phyloP scores from a whole-genome alignment of 1,284 basidiomycete species.

The Moesziomyces globuligerus region DNA sequence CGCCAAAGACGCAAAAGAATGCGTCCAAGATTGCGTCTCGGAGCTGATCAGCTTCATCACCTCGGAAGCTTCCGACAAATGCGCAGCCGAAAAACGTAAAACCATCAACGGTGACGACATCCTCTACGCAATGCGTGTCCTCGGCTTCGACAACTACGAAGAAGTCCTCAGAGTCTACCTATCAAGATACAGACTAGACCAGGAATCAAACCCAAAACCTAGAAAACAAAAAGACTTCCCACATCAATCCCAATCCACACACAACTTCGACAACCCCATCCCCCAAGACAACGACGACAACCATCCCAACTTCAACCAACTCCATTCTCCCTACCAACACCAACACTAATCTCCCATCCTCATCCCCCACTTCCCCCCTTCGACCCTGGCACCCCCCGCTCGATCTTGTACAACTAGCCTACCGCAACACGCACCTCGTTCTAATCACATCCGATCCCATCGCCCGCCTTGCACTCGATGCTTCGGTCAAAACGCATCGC shows the following conservation, averaged over 20 bases:
- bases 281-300: conserved; percentile 1
- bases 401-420: conserved; percentile 13
- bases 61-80: conserved; percentile 87
- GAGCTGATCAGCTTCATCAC: conserved; percentile 97
- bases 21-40: conserved; percentile 93
- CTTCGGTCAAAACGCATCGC: no score
- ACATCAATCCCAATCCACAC: conserved; percentile 5
- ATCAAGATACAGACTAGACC: conserved; percentile 72
- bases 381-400: neutral
- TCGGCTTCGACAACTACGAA: conserved; percentile 95
- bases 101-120: conserved; percentile 88
- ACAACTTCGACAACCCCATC: no score
- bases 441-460: neutral
- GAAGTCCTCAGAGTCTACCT: conserved; percentile 88
- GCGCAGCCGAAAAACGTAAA: conserved; percentile 84
- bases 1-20: conserved; percentile 95
- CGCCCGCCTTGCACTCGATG: neutral
- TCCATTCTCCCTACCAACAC: no score
- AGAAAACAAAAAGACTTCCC: conserved; percentile 5
- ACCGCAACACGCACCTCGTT: neutral
- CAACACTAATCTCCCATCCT: no score
- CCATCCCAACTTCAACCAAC: neutral
- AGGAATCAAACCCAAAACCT: conserved; percentile 29
- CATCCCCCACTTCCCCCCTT: neutral
- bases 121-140: conserved; percentile 82